Conservation (phyloP, 2,329 filamentous ascomycete genomes). For the Cercospora berteroae region DNA sequence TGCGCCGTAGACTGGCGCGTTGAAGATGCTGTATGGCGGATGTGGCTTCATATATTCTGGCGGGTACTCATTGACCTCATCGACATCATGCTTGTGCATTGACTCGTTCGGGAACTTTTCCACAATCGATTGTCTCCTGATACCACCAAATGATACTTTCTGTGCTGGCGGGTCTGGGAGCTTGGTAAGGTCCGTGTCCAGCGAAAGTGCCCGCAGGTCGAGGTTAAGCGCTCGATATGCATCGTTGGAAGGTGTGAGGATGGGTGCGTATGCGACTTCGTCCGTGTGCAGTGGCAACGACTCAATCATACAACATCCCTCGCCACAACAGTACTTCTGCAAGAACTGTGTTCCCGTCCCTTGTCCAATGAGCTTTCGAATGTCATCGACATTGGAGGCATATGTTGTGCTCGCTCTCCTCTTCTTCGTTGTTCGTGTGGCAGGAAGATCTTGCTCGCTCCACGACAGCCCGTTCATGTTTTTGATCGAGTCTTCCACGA, state of each 20-base stretch:
- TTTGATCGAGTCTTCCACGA: constrained; percentile 24
- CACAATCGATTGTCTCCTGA: constrained; percentile 47
- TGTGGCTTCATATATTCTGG: constrained; percentile 92
- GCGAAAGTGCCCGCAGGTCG: constrained; percentile 70
- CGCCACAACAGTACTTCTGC: constrained; percentile 63
- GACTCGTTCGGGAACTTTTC: constrained; percentile 54
- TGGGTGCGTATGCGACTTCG: constrained; percentile 45
- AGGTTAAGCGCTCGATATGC: constrained; percentile 79
- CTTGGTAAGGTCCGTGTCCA: constrained; percentile 67
- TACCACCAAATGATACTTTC: constrained; percentile 56
- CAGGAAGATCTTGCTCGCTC: constrained; percentile 17
- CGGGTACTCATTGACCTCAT: constrained; percentile 60
- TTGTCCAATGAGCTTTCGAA: constrained; percentile 57
- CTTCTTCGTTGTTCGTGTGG: constrained; percentile 26
- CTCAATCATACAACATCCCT: constrained; percentile 62
- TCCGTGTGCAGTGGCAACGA: constrained; percentile 51
- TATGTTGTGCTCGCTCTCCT: constrained; percentile 39
- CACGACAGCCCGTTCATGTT: constrained; percentile 20
- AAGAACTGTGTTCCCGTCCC: constrained; percentile 59
- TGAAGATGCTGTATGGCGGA: constrained; percentile 86
- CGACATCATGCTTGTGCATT: constrained; percentile 41
- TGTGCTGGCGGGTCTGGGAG: constrained; percentile 71
- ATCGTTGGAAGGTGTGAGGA: constrained; percentile 70
- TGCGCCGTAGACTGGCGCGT: constrained; percentile 79
- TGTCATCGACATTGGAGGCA: constrained; percentile 56